Percentiles rank a stretch among this genome's conserved stretches.
Conservation (phyloP, 257 asterid genomes). For the Solanum habrochaites region DNA sequence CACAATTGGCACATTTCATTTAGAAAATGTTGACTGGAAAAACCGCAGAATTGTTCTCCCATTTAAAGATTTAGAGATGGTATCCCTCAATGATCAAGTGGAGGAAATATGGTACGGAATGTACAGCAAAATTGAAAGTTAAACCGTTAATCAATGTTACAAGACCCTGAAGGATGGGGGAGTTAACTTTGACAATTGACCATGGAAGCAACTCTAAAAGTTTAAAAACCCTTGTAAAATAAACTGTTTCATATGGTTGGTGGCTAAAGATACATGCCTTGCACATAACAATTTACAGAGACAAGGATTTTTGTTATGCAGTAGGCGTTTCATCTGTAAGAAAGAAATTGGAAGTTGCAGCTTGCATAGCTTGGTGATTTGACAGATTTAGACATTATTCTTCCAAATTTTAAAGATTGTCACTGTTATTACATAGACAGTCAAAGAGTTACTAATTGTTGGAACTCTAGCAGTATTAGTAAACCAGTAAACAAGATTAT, state of each 20-base stretch:
- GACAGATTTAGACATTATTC: background rate
- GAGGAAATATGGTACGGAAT: background rate
- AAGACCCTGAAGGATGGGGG: background rate
- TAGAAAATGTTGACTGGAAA: background rate
- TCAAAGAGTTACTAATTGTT: background rate
- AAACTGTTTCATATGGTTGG: background rate
- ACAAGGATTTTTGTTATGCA: background rate
- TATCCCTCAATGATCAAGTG: background rate
- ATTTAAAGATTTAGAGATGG: background rate
- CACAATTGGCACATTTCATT: background rate
- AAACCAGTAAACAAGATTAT: background rate
- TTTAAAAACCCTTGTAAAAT: background rate
- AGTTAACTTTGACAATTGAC: background rate
- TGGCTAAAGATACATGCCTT: background rate
- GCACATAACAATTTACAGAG: background rate
- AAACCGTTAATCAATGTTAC: background rate
- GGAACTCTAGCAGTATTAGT: background rate
- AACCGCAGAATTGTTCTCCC: background rate
- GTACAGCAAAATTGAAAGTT: background rate
- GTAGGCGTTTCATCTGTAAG: background rate
- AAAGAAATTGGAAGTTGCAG: background rate
- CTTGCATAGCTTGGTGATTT: background rate
- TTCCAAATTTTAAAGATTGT: background rate
- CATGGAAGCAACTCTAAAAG: background rate
- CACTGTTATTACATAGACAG: background rate